phyloP scores from a whole-genome alignment of 106 monocot genomes.

The Posidonia australis region DNA sequence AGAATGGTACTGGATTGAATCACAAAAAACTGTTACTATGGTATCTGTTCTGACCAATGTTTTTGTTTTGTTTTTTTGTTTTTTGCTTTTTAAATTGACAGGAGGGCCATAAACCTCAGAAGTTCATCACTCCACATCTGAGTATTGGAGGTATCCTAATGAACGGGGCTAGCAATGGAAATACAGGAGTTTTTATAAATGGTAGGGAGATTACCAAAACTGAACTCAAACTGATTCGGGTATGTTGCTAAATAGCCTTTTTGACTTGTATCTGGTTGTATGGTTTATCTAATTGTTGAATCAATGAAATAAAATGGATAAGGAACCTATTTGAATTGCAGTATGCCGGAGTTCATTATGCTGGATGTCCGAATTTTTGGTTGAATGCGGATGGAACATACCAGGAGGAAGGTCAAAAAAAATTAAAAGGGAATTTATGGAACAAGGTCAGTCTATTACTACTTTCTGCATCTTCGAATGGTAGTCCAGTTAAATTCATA shows the following conservation, averaged over 20 bases:
- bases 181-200: constrained; percentile 78
- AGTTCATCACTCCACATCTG: constrained; percentile 72
- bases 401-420: constrained; percentile 89
- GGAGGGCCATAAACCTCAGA: constrained; percentile 75
- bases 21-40: background rate
- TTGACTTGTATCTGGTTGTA: too few relatives aligned
- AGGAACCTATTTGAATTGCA: constrained; percentile 9
- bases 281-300: background rate
- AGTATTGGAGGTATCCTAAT: constrained; percentile 62
- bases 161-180: constrained; percentile 80
- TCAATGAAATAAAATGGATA: background rate
- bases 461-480: background rate
- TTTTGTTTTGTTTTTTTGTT: background rate
- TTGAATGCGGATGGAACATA: constrained; percentile 91
- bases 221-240: constrained; percentile 85
- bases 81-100: too few relatives aligned
- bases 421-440: constrained; percentile 67
- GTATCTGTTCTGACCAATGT: background rate
- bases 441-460: constrained; percentile 38
- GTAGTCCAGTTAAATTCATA: background rate
- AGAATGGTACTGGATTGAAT: too few relatives aligned
- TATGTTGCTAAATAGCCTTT: constrained; percentile 8
- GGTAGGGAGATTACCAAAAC: constrained; percentile 78
- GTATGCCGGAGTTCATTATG: constrained; percentile 91
- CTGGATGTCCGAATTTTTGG: constrained; percentile 94